Conservation (phyloP, 768 basidiomycete genomes). For the Panellus pusillus region DNA sequence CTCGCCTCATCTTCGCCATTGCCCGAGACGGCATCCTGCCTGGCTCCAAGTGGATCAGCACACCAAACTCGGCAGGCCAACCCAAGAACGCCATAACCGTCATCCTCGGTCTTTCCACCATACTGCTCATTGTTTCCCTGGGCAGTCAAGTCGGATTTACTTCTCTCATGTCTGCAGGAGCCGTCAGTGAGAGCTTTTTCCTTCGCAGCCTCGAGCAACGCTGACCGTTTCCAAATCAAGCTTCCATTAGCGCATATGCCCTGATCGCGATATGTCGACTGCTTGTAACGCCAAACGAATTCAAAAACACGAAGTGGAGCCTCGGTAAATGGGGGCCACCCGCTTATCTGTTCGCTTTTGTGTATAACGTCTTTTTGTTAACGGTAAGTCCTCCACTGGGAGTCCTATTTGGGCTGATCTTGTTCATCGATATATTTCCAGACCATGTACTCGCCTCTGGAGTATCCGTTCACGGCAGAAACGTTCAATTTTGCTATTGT, state of each 20-base stretch:
- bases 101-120: neutral
- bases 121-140: neutral
- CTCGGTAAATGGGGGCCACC: neutral
- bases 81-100: slow-evolving; percentile 1
- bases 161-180: neutral
- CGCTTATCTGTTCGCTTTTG: neutral
- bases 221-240: neutral
- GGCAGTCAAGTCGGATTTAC: neutral
- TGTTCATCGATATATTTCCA: neutral
- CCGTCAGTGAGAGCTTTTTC: neutral
- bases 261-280: neutral
- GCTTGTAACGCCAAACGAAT: neutral
- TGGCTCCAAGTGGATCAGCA: neutral
- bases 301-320: neutral
- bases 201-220: no score
- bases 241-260: neutral
- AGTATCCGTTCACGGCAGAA: neutral
- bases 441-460: neutral
- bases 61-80: neutral
- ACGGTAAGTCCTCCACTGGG: neutral
- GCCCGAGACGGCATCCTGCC: neutral
- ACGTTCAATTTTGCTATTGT: slow-evolving; percentile 3
- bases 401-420: neutral
- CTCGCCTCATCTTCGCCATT: slow-evolving; percentile 2
- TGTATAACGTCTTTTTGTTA: neutral